phyloP scores from a whole-genome alignment of 257 asterid genomes.

The Forsythia suspensa region DNA sequence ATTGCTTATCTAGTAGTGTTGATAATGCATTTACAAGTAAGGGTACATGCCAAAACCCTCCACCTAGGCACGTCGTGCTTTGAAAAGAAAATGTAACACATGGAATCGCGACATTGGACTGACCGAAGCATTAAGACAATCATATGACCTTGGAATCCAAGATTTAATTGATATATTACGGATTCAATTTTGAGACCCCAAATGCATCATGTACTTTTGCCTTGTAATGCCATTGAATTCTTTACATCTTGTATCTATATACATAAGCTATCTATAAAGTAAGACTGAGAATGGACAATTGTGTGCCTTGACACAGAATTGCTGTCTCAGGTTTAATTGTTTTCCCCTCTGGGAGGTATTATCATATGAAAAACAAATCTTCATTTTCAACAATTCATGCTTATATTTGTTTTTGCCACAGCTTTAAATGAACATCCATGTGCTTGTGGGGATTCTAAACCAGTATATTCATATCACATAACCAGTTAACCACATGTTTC shows the following conservation, averaged over 20 bases:
- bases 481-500: not conserved
- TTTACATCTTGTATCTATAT: too few species aligned
- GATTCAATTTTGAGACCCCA: not conserved
- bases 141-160: not conserved
- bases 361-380: not conserved
- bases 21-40: not conserved
- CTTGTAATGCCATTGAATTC: not conserved
- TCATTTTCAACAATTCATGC: not conserved
- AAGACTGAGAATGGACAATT: slow-evolving; percentile 3
- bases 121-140: slow-evolving; percentile 12
- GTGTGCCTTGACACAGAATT: slow-evolving; percentile 1
- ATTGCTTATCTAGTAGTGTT: not conserved
- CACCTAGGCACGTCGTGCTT: too few species aligned
- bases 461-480: not conserved
- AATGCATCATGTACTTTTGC: not conserved
- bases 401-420: not conserved
- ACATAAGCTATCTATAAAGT: not conserved
- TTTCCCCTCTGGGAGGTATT: not conserved
- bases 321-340: not conserved
- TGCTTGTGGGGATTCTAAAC: not conserved
- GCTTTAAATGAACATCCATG: not conserved
- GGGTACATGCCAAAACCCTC: too few species aligned
- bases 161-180: not conserved
- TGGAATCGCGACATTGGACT: not conserved
- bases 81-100: too few species aligned